A percentile compares a stretch with the other conserved stretches of the same genome.
Evolutionary conservation across 2,329 filamentous ascomycete genomes (phyloP).

Genomic region (Fusarium sulawesiense): DNA sequence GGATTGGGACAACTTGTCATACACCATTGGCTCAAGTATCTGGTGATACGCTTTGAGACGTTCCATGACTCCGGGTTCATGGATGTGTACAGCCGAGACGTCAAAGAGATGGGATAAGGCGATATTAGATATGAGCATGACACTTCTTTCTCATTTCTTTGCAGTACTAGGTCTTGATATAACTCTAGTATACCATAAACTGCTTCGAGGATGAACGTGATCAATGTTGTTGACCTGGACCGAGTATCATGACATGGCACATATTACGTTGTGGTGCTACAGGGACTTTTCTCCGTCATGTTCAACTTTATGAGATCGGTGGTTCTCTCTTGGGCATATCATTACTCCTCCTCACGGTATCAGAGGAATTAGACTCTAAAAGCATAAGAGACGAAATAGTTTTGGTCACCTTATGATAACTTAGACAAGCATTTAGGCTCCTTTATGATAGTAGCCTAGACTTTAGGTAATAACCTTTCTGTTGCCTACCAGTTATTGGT

Average conservation of each 20-base stretch:
- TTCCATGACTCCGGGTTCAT: no score
- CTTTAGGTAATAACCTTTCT: background rate
- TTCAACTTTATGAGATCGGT: background rate
- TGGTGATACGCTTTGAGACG: accelerated
- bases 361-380: accelerated
- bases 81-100: no score
- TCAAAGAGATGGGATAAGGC: no score
- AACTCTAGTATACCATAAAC: background rate
- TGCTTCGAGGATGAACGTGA: accelerated
- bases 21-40: background rate
- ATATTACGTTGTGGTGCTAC: background rate
- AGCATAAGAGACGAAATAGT: background rate
- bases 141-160: no score
- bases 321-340: background rate
- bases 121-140: no score
- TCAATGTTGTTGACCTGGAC: accelerated
- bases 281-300: background rate
- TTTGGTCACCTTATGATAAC: background rate
- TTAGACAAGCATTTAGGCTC: background rate
- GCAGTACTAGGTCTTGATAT: accelerated
- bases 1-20: no score
- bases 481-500: background rate
- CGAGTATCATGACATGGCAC: background rate
- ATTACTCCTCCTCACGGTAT: background rate
- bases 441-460: background rate